A percentile compares a stretch with the other conserved stretches of the same genome.
Evolutionary conservation across 2,329 filamentous ascomycete genomes (phyloP).

Genomic region (Davidsoniella neocaledoniae): DNA sequence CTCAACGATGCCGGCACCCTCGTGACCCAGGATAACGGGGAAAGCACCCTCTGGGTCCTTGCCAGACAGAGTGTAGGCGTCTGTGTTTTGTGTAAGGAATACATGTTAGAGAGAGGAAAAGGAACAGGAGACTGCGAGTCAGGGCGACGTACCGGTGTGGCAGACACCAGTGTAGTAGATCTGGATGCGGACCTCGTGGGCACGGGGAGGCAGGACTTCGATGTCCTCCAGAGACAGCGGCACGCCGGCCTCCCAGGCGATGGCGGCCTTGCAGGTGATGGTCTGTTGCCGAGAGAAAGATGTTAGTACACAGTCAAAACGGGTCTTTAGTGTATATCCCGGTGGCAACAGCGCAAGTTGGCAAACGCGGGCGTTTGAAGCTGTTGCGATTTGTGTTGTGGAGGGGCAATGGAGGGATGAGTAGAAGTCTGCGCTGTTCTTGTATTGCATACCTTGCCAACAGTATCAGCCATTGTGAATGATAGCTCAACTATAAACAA

Average conservation of each 20-base stretch:
- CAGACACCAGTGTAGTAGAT: conserved; percentile 97
- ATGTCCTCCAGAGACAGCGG: conserved; percentile 79
- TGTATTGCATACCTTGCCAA: conserved; percentile 9
- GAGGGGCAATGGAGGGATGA: neutral
- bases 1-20: conserved; percentile 83
- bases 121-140: neutral
- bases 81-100: conserved; percentile 23
- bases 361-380: neutral
- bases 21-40: conserved; percentile 75
- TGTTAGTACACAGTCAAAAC: neutral
- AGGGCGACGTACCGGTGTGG: conserved; percentile 57
- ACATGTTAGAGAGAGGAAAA: neutral
- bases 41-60: conserved; percentile 96
- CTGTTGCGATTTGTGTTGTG: neutral
- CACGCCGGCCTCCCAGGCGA: conserved; percentile 93
- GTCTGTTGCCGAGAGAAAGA: conserved; percentile 36
- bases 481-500: neutral
- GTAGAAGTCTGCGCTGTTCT: too few relatives aligned
- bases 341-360: neutral
- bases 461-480: conserved; percentile 13
- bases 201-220: conserved; percentile 75
- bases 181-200: conserved; percentile 91
- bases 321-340: neutral
- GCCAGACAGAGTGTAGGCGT: conserved; percentile 87
- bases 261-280: conserved; percentile 92